phyloP scores from a whole-genome alignment of 2,329 filamentous ascomycete species.

The Aureobasidium sp. region DNA sequence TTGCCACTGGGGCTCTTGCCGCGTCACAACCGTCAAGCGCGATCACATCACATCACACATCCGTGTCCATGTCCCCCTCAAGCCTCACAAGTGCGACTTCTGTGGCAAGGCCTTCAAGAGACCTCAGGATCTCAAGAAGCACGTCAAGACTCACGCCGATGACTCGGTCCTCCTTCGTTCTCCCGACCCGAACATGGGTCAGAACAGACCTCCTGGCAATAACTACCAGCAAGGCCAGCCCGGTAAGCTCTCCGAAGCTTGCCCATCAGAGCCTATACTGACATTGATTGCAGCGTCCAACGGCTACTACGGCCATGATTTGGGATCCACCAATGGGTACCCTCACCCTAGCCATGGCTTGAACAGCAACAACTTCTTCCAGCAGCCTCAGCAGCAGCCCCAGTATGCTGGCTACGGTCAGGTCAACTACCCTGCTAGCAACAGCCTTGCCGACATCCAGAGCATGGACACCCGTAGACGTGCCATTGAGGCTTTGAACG shows the following conservation, averaged over 20 bases:
- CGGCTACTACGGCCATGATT: constrained; percentile 24
- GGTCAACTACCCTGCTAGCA: constrained; percentile 41
- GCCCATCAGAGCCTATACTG: neutral
- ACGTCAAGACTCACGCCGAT: constrained; percentile 97
- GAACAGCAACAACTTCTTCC: constrained; percentile 20
- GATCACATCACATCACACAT: constrained; percentile 99
- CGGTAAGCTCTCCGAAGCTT: constrained; percentile 14
- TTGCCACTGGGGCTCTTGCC: constrained; percentile 94
- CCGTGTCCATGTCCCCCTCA: constrained; percentile 94
- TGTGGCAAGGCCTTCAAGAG: constrained; percentile 99
- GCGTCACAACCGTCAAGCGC: constrained; percentile 95
- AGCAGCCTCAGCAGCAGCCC: constrained; percentile 23
- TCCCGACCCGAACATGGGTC: constrained; percentile 47
- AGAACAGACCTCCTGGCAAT: constrained; percentile 21
- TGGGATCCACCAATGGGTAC: constrained; percentile 18
- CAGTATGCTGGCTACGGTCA: constrained; percentile 34
- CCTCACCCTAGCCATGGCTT: constrained; percentile 25
- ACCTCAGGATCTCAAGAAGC: constrained; percentile 97
- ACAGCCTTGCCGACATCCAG: constrained; percentile 30
- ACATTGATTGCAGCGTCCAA: constrained; percentile 18
- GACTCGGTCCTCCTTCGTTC: constrained; percentile 71
- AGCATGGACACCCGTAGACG: constrained; percentile 69
- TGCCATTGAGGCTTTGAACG: constrained; percentile 74
- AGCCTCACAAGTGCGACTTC: constrained; percentile 98
- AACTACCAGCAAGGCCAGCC: constrained; percentile 27